phyloP scores from a whole-genome alignment of 1,139 yeast species.

The Kodamaea fungicola region DNA sequence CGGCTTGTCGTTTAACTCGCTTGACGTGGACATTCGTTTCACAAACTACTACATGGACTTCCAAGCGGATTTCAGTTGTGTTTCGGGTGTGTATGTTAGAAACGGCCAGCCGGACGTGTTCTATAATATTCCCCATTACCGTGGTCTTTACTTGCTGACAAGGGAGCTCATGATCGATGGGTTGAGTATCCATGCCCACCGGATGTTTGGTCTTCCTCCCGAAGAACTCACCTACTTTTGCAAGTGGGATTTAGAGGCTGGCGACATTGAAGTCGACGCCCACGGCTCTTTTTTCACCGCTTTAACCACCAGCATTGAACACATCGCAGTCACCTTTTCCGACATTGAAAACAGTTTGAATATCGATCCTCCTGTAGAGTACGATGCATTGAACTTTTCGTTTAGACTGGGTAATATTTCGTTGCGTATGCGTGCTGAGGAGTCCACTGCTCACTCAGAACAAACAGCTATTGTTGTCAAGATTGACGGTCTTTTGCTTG shows the following conservation, averaged over 20 bases:
- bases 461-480: slow-evolving; percentile 17
- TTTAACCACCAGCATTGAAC: slow-evolving; percentile 39
- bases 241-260: slow-evolving; percentile 81
- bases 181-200: slow-evolving; percentile 71
- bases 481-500: slow-evolving; percentile 40
- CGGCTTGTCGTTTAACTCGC: slow-evolving; percentile 58
- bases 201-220: slow-evolving; percentile 92
- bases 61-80: slow-evolving; percentile 55
- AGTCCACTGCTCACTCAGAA: slow-evolving; percentile 13
- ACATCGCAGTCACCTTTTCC: slow-evolving; percentile 58
- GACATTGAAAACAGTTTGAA: slow-evolving; percentile 76
- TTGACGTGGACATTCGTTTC: slow-evolving; percentile 77
- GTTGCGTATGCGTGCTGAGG: slow-evolving; percentile 18
- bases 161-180: slow-evolving; percentile 57
- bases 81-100: slow-evolving; percentile 32
- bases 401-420: slow-evolving; percentile 34
- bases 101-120: slow-evolving; percentile 19
- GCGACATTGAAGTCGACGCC: slow-evolving; percentile 54
- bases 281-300: slow-evolving; percentile 46
- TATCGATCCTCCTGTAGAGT: slow-evolving; percentile 51
- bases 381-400: slow-evolving; percentile 66
- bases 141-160: slow-evolving; percentile 14
- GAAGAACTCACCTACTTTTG: slow-evolving; percentile 83
- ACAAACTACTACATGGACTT: slow-evolving; percentile 92
- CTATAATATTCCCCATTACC: slow-evolving; percentile 26